A percentile compares a stretch with the other conserved stretches of the same genome.
Evolutionary conservation across 2,329 filamentous ascomycete genomes (phyloP).

Genomic region (Xylaria sp.): DNA sequence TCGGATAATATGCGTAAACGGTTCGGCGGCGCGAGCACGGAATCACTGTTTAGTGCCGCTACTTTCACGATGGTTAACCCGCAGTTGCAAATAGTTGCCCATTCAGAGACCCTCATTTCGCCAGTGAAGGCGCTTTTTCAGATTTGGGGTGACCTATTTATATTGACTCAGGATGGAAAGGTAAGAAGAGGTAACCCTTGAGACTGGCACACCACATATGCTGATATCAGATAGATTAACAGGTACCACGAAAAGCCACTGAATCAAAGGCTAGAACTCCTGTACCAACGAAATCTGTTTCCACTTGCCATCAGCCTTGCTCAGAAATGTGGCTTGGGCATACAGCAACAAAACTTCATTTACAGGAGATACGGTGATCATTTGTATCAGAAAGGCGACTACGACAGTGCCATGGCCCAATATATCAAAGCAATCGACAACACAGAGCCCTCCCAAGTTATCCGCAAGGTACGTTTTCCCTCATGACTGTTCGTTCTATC

Average conservation of each 20-base stretch:
- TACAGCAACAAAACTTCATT: conserved; percentile 86
- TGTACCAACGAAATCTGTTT: conserved; percentile 94
- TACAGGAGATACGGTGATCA: conserved; percentile 95
- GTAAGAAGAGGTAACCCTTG: conserved; percentile 59
- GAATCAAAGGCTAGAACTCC: conserved; percentile 89
- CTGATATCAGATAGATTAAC: conserved; percentile 68
- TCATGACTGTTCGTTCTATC: background rate
- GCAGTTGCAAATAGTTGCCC: conserved; percentile 87
- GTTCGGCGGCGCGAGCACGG: conserved; percentile 77
- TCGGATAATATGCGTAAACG: conserved; percentile 73
- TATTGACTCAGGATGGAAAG: conserved; percentile 93
- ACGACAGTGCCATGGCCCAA: conserved; percentile 98
- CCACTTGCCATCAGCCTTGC: conserved; percentile 91
- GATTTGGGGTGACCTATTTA: conserved; percentile 91
- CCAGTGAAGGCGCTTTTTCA: conserved; percentile 83
- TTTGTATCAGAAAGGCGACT: conserved; percentile 93
- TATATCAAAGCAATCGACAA: conserved; percentile 96
- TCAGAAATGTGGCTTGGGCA: conserved; percentile 85
- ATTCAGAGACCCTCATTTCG: conserved; percentile 85
- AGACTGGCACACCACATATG: conserved; percentile 3
- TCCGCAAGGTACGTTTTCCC: conserved; percentile 75
- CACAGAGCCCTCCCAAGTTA: conserved; percentile 95
- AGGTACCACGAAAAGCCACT: conserved; percentile 92
- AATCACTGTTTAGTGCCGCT: conserved; percentile 85
- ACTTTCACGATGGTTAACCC: conserved; percentile 94